Base-by-base conservation (phyloP, 2,329 filamentous ascomycete genomes). In the Aaosphaeria arxii region DNA sequence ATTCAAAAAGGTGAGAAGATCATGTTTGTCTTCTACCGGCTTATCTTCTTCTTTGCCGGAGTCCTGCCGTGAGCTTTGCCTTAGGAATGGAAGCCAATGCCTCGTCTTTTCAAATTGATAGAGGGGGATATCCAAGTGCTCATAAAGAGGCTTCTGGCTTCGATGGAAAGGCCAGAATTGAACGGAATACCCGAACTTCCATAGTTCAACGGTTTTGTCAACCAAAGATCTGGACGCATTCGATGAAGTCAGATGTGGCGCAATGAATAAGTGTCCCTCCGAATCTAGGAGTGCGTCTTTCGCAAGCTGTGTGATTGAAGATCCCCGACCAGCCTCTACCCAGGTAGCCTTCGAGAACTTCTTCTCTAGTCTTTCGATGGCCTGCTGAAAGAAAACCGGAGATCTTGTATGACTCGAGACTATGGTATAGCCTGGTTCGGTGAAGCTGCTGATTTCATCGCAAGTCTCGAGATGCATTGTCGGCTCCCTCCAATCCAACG, bases 321-420 rank as follows among this genome's bases (percentile, higher is more conserved):
- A 56, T 6, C 52, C 45, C 2, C 51, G 52, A 6, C 58, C 59
- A 31, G 59, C 59, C 41, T 64, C 61, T 2, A 64, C 51, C 53
- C 53, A 64, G 7, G 54, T 48, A 11, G 47, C 49, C 5, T 32
- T 30, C 63, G 55, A 33, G 7, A 61, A 53, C 5, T 61, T 44
- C 6, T 67, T 46, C 0, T 62, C 52, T 0, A 80, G 53, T 1
- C 76, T 55, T 33, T 72, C 57, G 0, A 79, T 48, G 0, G 74
- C 78, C 6, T 77, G 63, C 24, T 64, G 35, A 52, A 77, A 77
- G 53, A 64, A 77, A 0, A 80, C 77, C 0, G 77, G 73, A 0
- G 70, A 38, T 1, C 75, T 53, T 57, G 74, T 70, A 44, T 79
- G 77, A 0, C 66, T 45, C 0, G 68, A 42, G 6, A 56, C 40